phyloP scores from a whole-genome alignment of 352 stramenopile species.

The Pelagophyceae sp. region DNA sequence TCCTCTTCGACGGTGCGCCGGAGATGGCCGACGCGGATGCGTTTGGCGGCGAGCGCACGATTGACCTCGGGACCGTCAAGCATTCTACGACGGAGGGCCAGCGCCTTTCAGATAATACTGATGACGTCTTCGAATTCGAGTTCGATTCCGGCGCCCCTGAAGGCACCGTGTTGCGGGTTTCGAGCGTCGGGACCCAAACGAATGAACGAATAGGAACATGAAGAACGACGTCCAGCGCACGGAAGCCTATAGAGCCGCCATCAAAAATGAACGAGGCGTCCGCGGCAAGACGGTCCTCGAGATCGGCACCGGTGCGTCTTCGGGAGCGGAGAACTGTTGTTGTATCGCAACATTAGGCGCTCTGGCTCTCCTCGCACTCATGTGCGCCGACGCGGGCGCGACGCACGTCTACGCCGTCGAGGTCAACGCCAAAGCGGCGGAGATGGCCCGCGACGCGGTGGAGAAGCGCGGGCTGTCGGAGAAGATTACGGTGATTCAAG shows the following conservation, averaged over 20 bases:
- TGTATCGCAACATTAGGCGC: too few species aligned
- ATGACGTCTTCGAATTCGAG: neutral
- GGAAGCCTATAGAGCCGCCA: neutral
- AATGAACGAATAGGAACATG: neutral
- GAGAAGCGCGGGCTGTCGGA: neutral
- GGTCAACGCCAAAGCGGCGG: neutral
- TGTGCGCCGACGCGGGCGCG: neutral
- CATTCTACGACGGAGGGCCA: neutral
- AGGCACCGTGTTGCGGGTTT: neutral
- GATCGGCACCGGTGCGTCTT: neutral
- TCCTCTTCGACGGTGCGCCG: neutral
- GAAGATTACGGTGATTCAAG: neutral
- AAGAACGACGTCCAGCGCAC: neutral
- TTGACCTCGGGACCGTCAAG: neutral
- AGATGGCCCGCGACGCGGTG: neutral
- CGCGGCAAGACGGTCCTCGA: neutral
- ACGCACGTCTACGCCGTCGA: neutral
- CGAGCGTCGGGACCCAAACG: too few species aligned
- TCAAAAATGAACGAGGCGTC: neutral
- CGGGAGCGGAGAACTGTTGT: too few species aligned
- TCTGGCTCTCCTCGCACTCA: neutral
- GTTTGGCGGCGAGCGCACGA: neutral
- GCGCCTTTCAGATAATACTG: neutral
- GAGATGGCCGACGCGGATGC: neutral
- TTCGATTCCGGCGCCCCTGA: neutral